Conservation (phyloP, 306 rosid species). For the Lathyrus tuberosus region DNA sequence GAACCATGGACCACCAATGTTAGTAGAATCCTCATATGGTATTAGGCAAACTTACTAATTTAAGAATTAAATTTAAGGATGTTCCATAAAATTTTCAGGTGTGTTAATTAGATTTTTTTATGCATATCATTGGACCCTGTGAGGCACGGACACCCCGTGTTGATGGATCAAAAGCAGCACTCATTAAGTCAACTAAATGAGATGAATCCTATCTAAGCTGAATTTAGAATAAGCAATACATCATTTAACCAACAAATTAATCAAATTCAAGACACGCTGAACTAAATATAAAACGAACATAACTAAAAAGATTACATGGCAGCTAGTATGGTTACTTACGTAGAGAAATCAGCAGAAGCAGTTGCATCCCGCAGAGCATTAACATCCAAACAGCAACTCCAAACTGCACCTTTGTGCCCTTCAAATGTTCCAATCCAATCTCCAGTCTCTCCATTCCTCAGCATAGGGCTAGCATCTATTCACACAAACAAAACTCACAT, state of each 20-base stretch:
- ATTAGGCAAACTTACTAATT: not conserved
- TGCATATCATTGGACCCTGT: too few relatives aligned
- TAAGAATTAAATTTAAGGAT: not conserved
- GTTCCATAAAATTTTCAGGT: not conserved
- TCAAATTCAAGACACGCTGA: not conserved
- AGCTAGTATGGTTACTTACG: conserved; percentile 55
- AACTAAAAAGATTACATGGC: too few relatives aligned
- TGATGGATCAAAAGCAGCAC: not conserved
- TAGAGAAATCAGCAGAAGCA: conserved; percentile 95
- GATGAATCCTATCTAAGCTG: not conserved
- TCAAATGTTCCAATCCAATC: conserved; percentile 99
- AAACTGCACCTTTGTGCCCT: conserved; percentile 99
- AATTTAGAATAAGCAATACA: not conserved
- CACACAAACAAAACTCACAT: conserved; percentile 11
- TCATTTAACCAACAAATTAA: not conserved
- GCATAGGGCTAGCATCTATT: conserved; percentile 93
- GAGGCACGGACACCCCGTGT: not conserved
- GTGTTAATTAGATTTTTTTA: too few relatives aligned
- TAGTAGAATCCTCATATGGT: not conserved
- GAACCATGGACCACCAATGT: not conserved
- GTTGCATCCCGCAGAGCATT: conserved; percentile 94
- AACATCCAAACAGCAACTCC: conserved; percentile 98
- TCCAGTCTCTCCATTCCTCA: conserved; percentile 96
- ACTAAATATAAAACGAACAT: not conserved
- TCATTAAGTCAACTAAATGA: not conserved